Conservation (phyloP, 495 filamentous ascomycete genomes). For the Penicillium parvum region DNA sequence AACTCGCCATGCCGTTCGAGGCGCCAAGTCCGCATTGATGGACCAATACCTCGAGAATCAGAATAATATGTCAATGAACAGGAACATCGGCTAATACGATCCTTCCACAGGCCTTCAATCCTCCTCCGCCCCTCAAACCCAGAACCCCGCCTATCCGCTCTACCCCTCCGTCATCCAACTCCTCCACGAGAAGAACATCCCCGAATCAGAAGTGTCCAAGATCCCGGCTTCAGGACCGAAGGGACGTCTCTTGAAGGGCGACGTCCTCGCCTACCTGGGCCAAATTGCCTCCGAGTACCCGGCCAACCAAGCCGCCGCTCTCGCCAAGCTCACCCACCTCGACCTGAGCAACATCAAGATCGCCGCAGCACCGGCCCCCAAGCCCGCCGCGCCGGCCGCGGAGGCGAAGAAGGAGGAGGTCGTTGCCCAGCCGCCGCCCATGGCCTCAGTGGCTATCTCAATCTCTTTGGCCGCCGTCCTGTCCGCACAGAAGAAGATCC, state of each 20-base stretch:
- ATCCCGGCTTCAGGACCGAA: constrained; percentile 86
- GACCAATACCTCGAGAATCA: constrained; percentile 2
- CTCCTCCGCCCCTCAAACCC: constrained; percentile 42
- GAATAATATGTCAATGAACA: not conserved
- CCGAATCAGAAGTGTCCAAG: constrained; percentile 64
- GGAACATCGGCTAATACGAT: constrained; percentile 1
- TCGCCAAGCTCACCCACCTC: constrained; percentile 73
- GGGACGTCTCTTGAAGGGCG: constrained; percentile 89
- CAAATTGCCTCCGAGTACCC: constrained; percentile 65
- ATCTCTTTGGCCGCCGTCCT: constrained; percentile 74
- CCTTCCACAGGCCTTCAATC: constrained; percentile 29
- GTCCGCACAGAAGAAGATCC: constrained; percentile 72
- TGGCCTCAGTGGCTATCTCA: constrained; percentile 52
- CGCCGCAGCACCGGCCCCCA: constrained; percentile 58
- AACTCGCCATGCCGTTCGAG: not conserved
- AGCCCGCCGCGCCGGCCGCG: constrained; percentile 40
- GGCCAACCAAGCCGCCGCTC: constrained; percentile 59
- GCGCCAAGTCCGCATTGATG: constrained; percentile 2
- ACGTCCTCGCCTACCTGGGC: constrained; percentile 88
- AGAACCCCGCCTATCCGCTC: constrained; percentile 71
- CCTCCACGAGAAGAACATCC: constrained; percentile 69
- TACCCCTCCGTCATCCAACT: constrained; percentile 83
- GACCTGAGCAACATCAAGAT: constrained; percentile 95
- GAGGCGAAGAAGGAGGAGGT: constrained; percentile 36
- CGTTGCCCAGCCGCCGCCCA: constrained; percentile 29